Conservation (phyloP, 306 rosid genomes). For the Echinosophora koreensis region DNA sequence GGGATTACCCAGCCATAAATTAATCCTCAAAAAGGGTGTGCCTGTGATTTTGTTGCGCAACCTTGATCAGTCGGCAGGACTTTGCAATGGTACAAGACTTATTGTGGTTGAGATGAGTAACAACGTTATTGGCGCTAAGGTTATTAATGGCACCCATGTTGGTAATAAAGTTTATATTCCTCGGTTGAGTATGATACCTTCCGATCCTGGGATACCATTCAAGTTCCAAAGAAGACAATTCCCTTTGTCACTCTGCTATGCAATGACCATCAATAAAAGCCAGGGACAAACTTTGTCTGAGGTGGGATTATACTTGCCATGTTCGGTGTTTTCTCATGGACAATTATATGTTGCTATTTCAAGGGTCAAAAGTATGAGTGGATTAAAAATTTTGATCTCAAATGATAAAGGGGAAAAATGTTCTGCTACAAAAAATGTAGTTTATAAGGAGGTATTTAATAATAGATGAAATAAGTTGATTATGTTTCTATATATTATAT, state of each 20-base stretch:
- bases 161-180: background rate
- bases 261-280: background rate
- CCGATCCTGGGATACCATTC: background rate
- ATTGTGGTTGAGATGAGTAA: background rate
- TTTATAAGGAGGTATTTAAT: too few relatives aligned
- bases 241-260: background rate
- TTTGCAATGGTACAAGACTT: background rate
- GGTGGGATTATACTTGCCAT: background rate
- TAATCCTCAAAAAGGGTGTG: too few relatives aligned
- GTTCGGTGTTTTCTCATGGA: background rate
- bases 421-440: too few relatives aligned
- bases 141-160: background rate
- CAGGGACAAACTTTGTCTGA: background rate
- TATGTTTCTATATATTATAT: too few relatives aligned
- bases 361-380: background rate
- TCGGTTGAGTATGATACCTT: background rate
- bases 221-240: background rate
- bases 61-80: background rate
- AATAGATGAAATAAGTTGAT: too few relatives aligned
- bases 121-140: background rate
- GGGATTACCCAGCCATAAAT: too few relatives aligned
- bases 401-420: too few relatives aligned
- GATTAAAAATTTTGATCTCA: background rate
- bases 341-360: background rate
- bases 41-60: too few relatives aligned